phyloP scores from a whole-genome alignment of 495 filamentous ascomycete species.

The Amphirosellinia nigrospora region DNA sequence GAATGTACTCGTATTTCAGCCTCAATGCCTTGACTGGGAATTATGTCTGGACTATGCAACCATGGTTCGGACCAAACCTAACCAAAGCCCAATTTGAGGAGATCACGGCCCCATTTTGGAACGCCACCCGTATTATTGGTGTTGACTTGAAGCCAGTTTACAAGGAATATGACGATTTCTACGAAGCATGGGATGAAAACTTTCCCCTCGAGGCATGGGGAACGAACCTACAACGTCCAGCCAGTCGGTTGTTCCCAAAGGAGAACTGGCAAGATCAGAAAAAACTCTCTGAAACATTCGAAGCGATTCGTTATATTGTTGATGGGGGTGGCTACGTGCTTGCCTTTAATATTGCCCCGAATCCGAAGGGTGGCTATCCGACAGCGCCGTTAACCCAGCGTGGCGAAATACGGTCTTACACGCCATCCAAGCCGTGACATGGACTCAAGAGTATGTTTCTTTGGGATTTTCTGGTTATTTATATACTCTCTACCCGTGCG shows the following conservation, averaged over 20 bases:
- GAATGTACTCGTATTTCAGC: conserved; percentile 63
- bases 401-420: conserved; percentile 56
- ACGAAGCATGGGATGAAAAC: conserved; percentile 51
- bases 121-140: conserved; percentile 42
- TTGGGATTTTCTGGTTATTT: background rate
- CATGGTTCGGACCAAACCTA: conserved; percentile 59
- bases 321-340: conserved; percentile 51
- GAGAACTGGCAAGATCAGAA: conserved; percentile 49
- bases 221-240: conserved; percentile 44
- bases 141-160: conserved; percentile 51
- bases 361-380: conserved; percentile 42
- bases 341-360: conserved; percentile 57
- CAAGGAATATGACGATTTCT: conserved; percentile 57
- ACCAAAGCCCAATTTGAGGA: conserved; percentile 50
- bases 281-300: conserved; percentile 51
- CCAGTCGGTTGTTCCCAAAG: conserved; percentile 59
- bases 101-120: conserved; percentile 55
- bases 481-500: background rate
- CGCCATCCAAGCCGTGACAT: conserved; percentile 53
- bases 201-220: conserved; percentile 58
- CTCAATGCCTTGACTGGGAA: conserved; percentile 38
- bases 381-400: conserved; percentile 52
- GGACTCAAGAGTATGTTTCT: conserved; percentile 37
- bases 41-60: conserved; percentile 51
- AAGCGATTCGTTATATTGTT: conserved; percentile 52